A percentile compares a stretch with the other conserved stretches of the same genome.
phyloP scores from a whole-genome alignment of 495 filamentous ascomycete genomes.

The Terfezia boudieri region DNA sequence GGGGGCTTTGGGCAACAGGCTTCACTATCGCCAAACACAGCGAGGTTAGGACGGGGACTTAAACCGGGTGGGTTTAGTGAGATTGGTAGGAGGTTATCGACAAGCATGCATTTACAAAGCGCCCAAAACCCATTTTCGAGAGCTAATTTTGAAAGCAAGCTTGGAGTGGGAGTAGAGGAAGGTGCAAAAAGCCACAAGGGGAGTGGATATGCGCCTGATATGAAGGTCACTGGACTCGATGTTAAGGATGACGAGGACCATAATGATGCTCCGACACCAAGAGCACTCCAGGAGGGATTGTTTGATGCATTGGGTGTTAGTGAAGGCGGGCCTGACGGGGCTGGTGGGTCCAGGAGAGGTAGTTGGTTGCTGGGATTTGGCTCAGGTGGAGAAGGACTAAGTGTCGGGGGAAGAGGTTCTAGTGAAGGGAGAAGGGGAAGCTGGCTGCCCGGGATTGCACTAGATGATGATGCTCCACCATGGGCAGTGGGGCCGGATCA shows the following conservation, averaged over 20 bases:
- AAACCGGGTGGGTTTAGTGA: constrained; percentile 18
- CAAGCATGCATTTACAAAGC: constrained; percentile 4
- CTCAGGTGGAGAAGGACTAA: neutral
- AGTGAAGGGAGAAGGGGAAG: constrained; percentile 15
- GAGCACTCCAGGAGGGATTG: constrained; percentile 8
- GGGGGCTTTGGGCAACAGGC: neutral
- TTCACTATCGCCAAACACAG: neutral
- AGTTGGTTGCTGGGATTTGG: neutral
- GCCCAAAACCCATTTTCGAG: neutral
- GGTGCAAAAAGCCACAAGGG: no score
- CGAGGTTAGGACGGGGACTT: constrained; percentile 6
- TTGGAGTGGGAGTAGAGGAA: neutral
- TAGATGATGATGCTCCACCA: constrained; percentile 7
- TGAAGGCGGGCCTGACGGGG: neutral
- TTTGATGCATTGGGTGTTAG: neutral
- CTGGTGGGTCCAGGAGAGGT: neutral
- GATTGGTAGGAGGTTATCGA: constrained; percentile 21
- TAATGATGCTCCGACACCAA: constrained; percentile 6
- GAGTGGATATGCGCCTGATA: neutral
- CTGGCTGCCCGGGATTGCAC: constrained; percentile 17
- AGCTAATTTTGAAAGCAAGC: neutral
- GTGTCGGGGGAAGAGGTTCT: constrained; percentile 4
- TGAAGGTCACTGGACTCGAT: constrained; percentile 9
- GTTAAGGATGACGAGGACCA: constrained; percentile 7
- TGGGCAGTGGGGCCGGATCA: constrained; percentile 13